Percentiles rank a stretch among this genome's conserved stretches.
phyloP scores from a whole-genome alignment of 306 rosid species.

The Morella rubra region DNA sequence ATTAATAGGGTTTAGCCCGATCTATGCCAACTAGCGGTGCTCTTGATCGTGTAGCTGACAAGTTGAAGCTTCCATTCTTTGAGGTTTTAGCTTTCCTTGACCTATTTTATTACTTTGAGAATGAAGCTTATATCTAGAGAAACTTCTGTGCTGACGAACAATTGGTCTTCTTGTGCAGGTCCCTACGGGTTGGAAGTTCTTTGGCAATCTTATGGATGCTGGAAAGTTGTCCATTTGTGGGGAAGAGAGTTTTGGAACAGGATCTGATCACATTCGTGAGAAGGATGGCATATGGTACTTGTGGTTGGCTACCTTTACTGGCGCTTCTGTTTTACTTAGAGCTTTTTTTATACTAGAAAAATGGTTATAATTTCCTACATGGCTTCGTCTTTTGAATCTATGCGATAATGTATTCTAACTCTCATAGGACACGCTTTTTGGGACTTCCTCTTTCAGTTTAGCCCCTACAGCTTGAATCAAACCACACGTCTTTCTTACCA shows the following conservation, averaged over 20 bases:
- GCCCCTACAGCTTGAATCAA: not conserved
- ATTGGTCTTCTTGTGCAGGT: slow-evolving; percentile 52
- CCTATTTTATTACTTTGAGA: slow-evolving; percentile 21
- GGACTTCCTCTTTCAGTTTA: not conserved
- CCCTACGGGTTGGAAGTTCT: slow-evolving; percentile 99
- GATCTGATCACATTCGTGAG: slow-evolving; percentile 99
- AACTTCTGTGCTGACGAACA: slow-evolving; percentile 28
- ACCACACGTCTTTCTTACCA: too few species aligned
- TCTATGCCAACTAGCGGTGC: slow-evolving; percentile 99
- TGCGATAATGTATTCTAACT: not conserved
- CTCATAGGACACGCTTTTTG: not conserved
- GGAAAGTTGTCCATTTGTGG: slow-evolving; percentile 91
- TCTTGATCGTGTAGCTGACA: slow-evolving; percentile 86
- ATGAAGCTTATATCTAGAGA: slow-evolving; percentile 10
- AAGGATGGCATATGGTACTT: slow-evolving; percentile 96
- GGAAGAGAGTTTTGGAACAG: slow-evolving; percentile 98
- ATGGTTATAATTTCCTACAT: not conserved
- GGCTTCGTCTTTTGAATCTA: not conserved
- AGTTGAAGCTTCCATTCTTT: slow-evolving; percentile 80
- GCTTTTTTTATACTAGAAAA: not conserved
- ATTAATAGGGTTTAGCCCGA: slow-evolving; percentile 83
- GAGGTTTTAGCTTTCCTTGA: slow-evolving; percentile 52
- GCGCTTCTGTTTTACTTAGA: not conserved
- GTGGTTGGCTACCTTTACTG: not conserved
- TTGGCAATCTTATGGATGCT: slow-evolving; percentile 99